A percentile compares a stretch with the other conserved stretches of the same genome.
Evolutionary conservation across 495 filamentous ascomycete genomes (phyloP).

Genomic region (Aspergillus haitiensis): DNA sequence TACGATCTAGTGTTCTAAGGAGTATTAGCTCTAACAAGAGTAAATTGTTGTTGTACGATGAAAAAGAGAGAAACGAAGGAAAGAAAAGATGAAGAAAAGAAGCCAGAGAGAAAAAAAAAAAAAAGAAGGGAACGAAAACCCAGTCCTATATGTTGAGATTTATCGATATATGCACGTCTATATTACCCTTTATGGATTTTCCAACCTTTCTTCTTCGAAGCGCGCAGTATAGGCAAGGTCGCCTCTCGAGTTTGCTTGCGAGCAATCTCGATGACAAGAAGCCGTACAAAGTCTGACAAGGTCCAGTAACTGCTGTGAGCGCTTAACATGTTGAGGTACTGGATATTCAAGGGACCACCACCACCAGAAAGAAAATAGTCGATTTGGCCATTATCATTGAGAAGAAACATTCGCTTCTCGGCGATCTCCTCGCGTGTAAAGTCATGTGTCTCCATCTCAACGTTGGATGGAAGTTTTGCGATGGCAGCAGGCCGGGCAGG

Average conservation of each 20-base stretch:
- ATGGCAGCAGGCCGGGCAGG: slow-evolving; percentile 43
- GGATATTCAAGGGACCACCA: slow-evolving; percentile 81
- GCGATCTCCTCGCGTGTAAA: slow-evolving; percentile 91
- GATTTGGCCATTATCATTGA: slow-evolving; percentile 95
- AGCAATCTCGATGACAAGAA: slow-evolving; percentile 85
- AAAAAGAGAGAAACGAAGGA: too few species aligned
- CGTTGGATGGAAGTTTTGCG: slow-evolving; percentile 76
- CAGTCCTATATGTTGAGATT: neutral
- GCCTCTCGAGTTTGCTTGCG: slow-evolving; percentile 67
- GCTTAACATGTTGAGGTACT: slow-evolving; percentile 95
- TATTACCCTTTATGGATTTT: slow-evolving; percentile 38
- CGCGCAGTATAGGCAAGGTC: slow-evolving; percentile 66
- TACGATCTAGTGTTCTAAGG: too few species aligned
- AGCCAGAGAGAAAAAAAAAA: neutral
- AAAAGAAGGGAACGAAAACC: neutral
- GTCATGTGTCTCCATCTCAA: slow-evolving; percentile 94
- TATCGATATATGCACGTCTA: neutral
- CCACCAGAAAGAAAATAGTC: slow-evolving; percentile 83
- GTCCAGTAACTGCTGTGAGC: slow-evolving; percentile 97
- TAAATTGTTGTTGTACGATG: too few species aligned
- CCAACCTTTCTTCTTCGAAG: slow-evolving; percentile 67
- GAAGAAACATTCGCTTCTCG: slow-evolving; percentile 78
- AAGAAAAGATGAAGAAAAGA: neutral
- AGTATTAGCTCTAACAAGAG: too few species aligned
- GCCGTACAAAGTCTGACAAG: slow-evolving; percentile 77